These are phyloP conservation scores for Starmera pachycereana DNA, from an alignment of 805 yeast genomes.

Conservation along the genomic window DNA sequence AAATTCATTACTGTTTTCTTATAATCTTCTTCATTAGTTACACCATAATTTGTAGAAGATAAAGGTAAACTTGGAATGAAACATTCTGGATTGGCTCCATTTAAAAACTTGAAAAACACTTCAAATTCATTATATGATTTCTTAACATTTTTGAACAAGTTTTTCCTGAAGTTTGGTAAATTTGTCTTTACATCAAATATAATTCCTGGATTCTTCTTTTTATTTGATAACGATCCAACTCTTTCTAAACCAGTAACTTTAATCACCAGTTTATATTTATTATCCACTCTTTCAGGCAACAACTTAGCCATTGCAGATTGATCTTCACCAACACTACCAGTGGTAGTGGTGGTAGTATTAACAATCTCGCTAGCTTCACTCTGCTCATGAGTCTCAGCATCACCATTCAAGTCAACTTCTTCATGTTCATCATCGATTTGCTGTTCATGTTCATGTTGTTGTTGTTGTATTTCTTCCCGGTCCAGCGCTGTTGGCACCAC, in stretches of 20 bases:
- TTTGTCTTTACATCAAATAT: conserved; percentile 61
- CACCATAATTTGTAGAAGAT: conserved; percentile 66
- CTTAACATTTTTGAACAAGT: conserved; percentile 60
- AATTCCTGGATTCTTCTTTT: conserved; percentile 70
- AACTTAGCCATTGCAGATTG: background rate
- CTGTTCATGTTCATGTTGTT: conserved; percentile 1
- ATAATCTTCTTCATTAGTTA: conserved; percentile 75
- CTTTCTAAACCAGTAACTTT: conserved; percentile 64
- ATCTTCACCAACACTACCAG: no score
- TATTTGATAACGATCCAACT: conserved; percentile 37
- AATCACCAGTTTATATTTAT: conserved; percentile 34
- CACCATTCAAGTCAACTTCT: background rate
- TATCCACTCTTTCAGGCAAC: conserved; percentile 6
- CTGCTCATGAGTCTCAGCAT: background rate
- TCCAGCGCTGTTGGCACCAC: conserved; percentile 12
- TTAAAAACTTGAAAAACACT: conserved; percentile 66
- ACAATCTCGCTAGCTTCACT: background rate
- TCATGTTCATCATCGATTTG: background rate
- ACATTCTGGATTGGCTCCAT: conserved; percentile 79
- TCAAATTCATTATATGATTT: conserved; percentile 73
- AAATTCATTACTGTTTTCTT: conserved; percentile 43
- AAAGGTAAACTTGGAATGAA: conserved; percentile 85
- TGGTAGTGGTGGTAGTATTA: no score
- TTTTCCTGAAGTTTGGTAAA: conserved; percentile 67
- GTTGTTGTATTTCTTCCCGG: conserved; percentile 1